Evolutionary conservation across 805 yeast species (phyloP).

Genomic region (Lachancea sp.): DNA sequence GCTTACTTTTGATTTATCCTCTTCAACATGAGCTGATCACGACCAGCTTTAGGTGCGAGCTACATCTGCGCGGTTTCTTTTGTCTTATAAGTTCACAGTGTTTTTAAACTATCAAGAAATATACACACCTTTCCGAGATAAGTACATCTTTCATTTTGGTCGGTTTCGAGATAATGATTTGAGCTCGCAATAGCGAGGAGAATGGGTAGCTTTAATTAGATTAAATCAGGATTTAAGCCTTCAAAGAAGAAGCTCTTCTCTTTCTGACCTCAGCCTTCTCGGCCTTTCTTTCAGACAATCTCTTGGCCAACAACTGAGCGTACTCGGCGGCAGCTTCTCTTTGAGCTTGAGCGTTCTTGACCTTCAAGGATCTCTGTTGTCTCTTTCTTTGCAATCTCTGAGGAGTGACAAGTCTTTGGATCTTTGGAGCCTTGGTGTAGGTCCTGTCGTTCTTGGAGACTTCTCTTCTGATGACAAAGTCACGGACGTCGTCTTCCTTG

Average conservation of each 20-base stretch:
- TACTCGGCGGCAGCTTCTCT: constrained; percentile 99
- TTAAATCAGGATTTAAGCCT: constrained; percentile 48
- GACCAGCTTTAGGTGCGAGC: not conserved
- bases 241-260: constrained; percentile 99
- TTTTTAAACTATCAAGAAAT: constrained; percentile 13
- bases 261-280: constrained; percentile 97
- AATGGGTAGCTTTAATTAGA: not conserved
- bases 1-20: too few species aligned
- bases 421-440: constrained; percentile 99
- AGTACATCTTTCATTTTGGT: constrained; percentile 10
- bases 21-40: too few species aligned
- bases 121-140: constrained; percentile 13
- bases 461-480: constrained; percentile 97
- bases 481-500: constrained; percentile 46
- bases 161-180: constrained; percentile 3
- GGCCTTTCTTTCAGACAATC: constrained; percentile 97
- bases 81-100: constrained; percentile 9
- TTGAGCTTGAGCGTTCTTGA: constrained; percentile 95
- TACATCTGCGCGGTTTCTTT: not conserved
- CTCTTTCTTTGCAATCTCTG: constrained; percentile 99
- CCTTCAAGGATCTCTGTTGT: constrained; percentile 87
- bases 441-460: constrained; percentile 96
- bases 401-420: constrained; percentile 99
- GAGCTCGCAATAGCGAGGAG: not conserved
- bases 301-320: constrained; percentile 96